Conservation (phyloP, 1,284 basidiomycete species). For the Veloboletus limbatus region DNA sequence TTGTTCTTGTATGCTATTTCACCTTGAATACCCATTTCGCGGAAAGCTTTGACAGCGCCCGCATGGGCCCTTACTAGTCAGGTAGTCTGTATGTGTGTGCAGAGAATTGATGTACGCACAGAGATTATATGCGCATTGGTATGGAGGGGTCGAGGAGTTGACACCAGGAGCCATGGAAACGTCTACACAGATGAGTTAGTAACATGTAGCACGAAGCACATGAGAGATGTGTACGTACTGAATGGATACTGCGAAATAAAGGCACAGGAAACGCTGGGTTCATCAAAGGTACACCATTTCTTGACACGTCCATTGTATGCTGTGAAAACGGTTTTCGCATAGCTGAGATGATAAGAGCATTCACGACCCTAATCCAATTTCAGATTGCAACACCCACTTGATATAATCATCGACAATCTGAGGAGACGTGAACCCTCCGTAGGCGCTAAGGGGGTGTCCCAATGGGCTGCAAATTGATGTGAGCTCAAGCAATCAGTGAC, state of each 20-base stretch:
- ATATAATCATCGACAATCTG: constrained; percentile 46
- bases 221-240: constrained; percentile 31
- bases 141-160: constrained; percentile 40
- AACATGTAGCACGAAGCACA: neutral
- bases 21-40: constrained; percentile 43
- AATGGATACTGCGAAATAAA: constrained; percentile 41
- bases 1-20: constrained; percentile 50
- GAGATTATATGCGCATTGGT: constrained; percentile 43
- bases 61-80: constrained; percentile 45
- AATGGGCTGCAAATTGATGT: constrained; percentile 37
- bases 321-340: constrained; percentile 46
- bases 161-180: constrained; percentile 40
- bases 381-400: constrained; percentile 31
- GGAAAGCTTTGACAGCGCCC: constrained; percentile 44
- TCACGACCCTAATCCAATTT: neutral
- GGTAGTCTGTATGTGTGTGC: neutral
- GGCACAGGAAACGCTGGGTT: constrained; percentile 44
- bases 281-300: constrained; percentile 53
- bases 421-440: constrained; percentile 45
- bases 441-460: constrained; percentile 47
- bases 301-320: constrained; percentile 48
- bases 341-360: constrained; percentile 28
- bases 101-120: constrained; percentile 28
- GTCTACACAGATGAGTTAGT: constrained; percentile 27
- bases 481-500: neutral